Percentiles rank a stretch among this genome's conserved stretches.
phyloP scores from a whole-genome alignment of 352 stramenopile species.

The Phytophthora idaei region DNA sequence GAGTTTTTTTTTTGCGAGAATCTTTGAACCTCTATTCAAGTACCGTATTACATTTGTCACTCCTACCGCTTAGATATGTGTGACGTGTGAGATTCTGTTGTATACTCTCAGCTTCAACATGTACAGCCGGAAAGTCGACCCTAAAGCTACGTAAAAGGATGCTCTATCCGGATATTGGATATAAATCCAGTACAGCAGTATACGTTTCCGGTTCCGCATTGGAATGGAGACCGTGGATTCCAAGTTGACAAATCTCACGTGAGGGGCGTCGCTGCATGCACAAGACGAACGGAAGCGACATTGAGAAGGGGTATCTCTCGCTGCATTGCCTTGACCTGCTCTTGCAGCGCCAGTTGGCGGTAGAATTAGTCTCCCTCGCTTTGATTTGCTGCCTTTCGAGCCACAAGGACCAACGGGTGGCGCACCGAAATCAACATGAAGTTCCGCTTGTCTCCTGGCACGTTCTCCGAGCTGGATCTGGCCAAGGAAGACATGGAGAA shows the following conservation, averaged over 20 bases:
- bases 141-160: not conserved
- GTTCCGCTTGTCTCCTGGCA: conserved; percentile 39
- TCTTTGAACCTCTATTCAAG: too few species aligned
- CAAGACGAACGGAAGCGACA: conserved; percentile 9
- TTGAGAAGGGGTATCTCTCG: conserved; percentile 5
- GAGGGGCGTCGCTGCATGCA: conserved; percentile 4
- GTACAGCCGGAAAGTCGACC: not conserved
- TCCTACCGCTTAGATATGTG: not conserved
- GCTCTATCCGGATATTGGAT: conserved; percentile 1
- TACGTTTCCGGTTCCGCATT: conserved; percentile 15
- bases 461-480: conserved; percentile 48
- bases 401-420: not conserved
- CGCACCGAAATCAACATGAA: conserved; percentile 28
- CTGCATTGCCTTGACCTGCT: not conserved
- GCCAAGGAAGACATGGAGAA: conserved; percentile 44
- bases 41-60: too few species aligned
- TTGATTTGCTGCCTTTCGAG: conserved; percentile 2
- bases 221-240: conserved; percentile 2
- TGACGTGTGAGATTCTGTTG: not conserved
- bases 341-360: conserved; percentile 10
- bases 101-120: conserved; percentile 8
- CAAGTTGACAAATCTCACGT: conserved; percentile 21
- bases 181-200: conserved; percentile 5
- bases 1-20: not conserved
- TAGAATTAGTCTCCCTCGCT: not conserved